A percentile compares a stretch with the other conserved stretches of the same genome.
phyloP scores from a whole-genome alignment of 345 rosid genomes.

The Citrus maxima region DNA sequence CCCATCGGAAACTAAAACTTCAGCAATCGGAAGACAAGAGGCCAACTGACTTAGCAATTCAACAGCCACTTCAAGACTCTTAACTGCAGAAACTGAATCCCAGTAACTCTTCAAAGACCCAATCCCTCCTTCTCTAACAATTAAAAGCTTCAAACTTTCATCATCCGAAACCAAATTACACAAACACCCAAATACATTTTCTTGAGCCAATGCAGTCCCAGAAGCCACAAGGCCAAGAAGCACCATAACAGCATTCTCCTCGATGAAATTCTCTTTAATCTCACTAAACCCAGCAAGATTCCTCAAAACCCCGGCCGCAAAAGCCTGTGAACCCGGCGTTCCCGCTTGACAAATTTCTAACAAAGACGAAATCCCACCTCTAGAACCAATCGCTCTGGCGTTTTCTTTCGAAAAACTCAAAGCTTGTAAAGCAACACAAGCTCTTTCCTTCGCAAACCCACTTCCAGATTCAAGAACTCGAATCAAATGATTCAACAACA shows the following conservation, averaged over 20 bases:
- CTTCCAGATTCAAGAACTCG: slow-evolving; percentile 86
- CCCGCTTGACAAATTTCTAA: slow-evolving; percentile 80
- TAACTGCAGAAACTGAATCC: slow-evolving; percentile 54
- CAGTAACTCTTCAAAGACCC: slow-evolving; percentile 72
- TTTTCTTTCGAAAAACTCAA: slow-evolving; percentile 69
- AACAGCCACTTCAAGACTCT: slow-evolving; percentile 63
- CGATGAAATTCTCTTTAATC: slow-evolving; percentile 63
- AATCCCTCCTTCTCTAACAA: slow-evolving; percentile 66
- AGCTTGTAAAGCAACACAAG: slow-evolving; percentile 78
- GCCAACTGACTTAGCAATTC: slow-evolving; percentile 53
- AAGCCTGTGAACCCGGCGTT: slow-evolving; percentile 78
- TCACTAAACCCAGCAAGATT: slow-evolving; percentile 60
- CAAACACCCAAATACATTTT: slow-evolving; percentile 75
- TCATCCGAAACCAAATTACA: slow-evolving; percentile 57
- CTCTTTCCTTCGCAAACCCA: slow-evolving; percentile 78
- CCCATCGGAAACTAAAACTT: slow-evolving; percentile 59
- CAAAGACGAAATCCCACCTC: slow-evolving; percentile 85
- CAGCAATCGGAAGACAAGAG: slow-evolving; percentile 54
- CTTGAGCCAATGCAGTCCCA: slow-evolving; percentile 74
- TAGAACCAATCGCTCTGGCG: slow-evolving; percentile 74
- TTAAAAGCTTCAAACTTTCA: slow-evolving; percentile 51
- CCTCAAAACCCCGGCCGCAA: slow-evolving; percentile 81
- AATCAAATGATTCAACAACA: slow-evolving; percentile 67
- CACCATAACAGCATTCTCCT: slow-evolving; percentile 64
- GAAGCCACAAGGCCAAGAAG: slow-evolving; percentile 58